Conservation (phyloP, 805 yeast species). For the Maudiozyma barnettii region DNA sequence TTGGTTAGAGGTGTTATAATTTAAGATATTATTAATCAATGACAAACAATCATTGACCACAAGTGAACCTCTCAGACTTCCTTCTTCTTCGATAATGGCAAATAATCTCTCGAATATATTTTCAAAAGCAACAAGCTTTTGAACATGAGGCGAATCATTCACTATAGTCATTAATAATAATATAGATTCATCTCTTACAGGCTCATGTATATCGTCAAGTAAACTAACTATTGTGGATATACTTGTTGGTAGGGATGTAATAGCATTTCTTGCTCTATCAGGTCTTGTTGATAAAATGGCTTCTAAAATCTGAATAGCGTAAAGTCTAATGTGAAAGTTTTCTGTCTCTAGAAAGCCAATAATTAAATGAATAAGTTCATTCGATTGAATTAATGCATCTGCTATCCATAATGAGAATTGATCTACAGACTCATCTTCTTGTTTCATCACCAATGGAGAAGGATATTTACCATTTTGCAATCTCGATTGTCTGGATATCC, state of each 20-base stretch:
- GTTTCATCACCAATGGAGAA: constrained; percentile 54
- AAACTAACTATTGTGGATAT: constrained; percentile 61
- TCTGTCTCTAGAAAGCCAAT: constrained; percentile 42
- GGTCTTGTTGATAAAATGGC: constrained; percentile 76
- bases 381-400: constrained; percentile 72
- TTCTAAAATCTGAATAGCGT: constrained; percentile 75
- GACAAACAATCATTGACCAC: constrained; percentile 88
- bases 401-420: constrained; percentile 92
- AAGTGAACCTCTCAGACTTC: constrained; percentile 79
- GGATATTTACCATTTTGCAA: constrained; percentile 70
- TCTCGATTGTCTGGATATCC: constrained; percentile 70
- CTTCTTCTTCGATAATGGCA: constrained; percentile 73
- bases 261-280: constrained; percentile 57
- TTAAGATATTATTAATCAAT: constrained; percentile 58
- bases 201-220: constrained; percentile 63
- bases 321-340: constrained; percentile 72
- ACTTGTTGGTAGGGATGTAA: constrained; percentile 68
- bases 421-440: constrained; percentile 45
- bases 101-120: constrained; percentile 80
- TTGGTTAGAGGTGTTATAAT: constrained; percentile 84
- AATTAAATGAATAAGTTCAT: constrained; percentile 33
- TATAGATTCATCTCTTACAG: constrained; percentile 81
- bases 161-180: constrained; percentile 75
- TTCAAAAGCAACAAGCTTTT: constrained; percentile 89
- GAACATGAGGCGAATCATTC: constrained; percentile 74